These are phyloP conservation scores for Rutidosis leptorrhynchoides DNA, from an alignment of 129 eudicot species.

Conservation along the genomic window DNA sequence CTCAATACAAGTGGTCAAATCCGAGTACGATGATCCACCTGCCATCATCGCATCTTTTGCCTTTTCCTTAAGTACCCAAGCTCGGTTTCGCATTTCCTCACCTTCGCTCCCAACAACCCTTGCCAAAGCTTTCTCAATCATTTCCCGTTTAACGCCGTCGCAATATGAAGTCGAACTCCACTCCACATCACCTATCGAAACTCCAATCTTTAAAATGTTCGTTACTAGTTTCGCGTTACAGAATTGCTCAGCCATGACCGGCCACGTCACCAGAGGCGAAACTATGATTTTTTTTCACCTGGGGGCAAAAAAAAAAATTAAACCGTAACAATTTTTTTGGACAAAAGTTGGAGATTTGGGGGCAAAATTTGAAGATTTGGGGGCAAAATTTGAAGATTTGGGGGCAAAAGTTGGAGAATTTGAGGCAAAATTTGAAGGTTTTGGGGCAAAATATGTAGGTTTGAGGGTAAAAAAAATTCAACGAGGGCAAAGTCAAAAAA, in stretches of 20 bases:
- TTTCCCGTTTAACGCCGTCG: conserved; percentile 34
- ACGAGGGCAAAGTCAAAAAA: too few relatives aligned
- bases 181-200: conserved; percentile 41
- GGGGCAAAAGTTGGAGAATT: too few relatives aligned
- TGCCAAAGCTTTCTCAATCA: conserved; percentile 36
- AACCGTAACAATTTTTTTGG: too few relatives aligned
- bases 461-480: too few relatives aligned
- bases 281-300: too few relatives aligned
- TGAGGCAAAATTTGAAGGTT: too few relatives aligned
- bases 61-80: conserved; percentile 31
- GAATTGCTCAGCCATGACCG: conserved; percentile 53
- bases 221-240: conserved; percentile 50
- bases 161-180: conserved; percentile 25
- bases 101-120: conserved; percentile 41
- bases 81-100: conserved; percentile 42
- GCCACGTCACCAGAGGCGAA: too few relatives aligned
- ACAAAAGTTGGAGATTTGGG: too few relatives aligned
- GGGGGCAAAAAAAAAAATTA: too few relatives aligned
- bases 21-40: conserved; percentile 50
- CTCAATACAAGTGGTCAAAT: conserved; percentile 29
- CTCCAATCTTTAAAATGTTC: conserved; percentile 41
- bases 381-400: too few relatives aligned
- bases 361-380: too few relatives aligned
- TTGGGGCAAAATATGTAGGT: too few relatives aligned
- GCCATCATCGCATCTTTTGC: conserved; percentile 38